These are phyloP conservation scores for Fennellomyces sp. DNA, from an alignment of 371 early-diverging fungal genomes.

Conservation along the genomic window DNA sequence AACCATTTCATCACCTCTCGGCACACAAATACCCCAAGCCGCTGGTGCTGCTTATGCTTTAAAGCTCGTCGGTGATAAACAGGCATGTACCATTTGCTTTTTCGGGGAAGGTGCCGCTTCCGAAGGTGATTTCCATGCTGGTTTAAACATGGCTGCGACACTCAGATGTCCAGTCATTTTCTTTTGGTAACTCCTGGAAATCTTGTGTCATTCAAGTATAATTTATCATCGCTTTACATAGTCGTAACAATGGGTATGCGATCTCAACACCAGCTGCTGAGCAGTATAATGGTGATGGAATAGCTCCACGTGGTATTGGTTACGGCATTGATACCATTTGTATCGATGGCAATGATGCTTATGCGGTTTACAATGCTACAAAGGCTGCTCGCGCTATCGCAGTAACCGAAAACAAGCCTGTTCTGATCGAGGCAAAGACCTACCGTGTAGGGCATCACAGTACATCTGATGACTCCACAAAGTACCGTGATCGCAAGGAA, in stretches of 20 bases:
- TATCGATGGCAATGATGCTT: constrained; percentile 97
- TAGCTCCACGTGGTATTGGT: constrained; percentile 90
- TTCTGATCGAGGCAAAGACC: constrained; percentile 96
- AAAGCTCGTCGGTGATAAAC: constrained; percentile 71
- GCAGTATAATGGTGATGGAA: constrained; percentile 97
- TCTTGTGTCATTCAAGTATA: not conserved
- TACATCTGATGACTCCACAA: constrained; percentile 97
- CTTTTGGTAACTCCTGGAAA: constrained; percentile 74
- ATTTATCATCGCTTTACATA: constrained; percentile 15
- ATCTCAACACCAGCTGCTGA: constrained; percentile 95
- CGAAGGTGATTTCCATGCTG: constrained; percentile 98
- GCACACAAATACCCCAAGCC: constrained; percentile 99
- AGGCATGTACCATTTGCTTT: constrained; percentile 87
- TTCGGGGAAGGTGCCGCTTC: constrained; percentile 98
- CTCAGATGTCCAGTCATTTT: constrained; percentile 90
- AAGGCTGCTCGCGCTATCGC: constrained; percentile 85
- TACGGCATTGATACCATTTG: constrained; percentile 98
- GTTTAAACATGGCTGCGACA: constrained; percentile 96
- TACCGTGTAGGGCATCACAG: constrained; percentile 97
- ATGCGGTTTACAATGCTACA: constrained; percentile 95
- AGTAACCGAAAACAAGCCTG: constrained; percentile 81
- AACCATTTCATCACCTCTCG: constrained; percentile 96
- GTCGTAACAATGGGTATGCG: constrained; percentile 98
- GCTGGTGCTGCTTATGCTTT: constrained; percentile 96
- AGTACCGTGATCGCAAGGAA: constrained; percentile 83